Evolutionary conservation across 1,284 basidiomycete genomes (phyloP).

Genomic region (Microbotryomycetes sp.): DNA sequence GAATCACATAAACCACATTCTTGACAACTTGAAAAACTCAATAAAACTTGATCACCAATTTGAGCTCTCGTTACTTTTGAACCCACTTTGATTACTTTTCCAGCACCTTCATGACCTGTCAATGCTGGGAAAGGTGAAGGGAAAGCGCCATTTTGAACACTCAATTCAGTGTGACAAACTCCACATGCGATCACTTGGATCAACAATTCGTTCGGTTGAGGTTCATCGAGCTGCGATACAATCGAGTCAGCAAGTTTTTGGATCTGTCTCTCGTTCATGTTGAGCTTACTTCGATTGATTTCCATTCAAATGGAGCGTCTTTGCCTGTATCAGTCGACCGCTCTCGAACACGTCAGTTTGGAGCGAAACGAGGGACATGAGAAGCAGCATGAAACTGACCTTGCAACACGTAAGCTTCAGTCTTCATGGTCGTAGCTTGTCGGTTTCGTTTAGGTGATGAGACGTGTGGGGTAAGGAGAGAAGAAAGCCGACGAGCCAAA

Average conservation of each 20-base stretch:
- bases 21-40: background rate
- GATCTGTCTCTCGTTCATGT: background rate
- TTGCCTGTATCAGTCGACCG: background rate
- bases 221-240: constrained; percentile 5
- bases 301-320: constrained; percentile 13
- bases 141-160: constrained; percentile 20
- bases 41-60: background rate
- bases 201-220: constrained; percentile 23
- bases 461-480: background rate
- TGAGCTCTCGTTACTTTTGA: constrained; percentile 11
- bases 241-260: background rate
- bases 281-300: constrained; percentile 6
- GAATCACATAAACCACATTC: background rate
- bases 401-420: constrained; percentile 21
- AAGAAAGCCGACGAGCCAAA: background rate
- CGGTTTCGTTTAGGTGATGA: no score
- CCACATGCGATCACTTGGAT: constrained; percentile 7
- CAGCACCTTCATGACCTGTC: constrained; percentile 30
- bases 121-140: constrained; percentile 25
- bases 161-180: constrained; percentile 23
- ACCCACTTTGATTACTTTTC: constrained; percentile 21
- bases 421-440: constrained; percentile 9
- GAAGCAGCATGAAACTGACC: background rate
- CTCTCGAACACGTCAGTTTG: no score
- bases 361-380: no score